Percentiles rank a stretch among this genome's conserved stretches.
These are phyloP conservation scores for Xylaria multiplex DNA, from an alignment of 2,329 filamentous ascomycete species.

Conservation along the genomic window DNA sequence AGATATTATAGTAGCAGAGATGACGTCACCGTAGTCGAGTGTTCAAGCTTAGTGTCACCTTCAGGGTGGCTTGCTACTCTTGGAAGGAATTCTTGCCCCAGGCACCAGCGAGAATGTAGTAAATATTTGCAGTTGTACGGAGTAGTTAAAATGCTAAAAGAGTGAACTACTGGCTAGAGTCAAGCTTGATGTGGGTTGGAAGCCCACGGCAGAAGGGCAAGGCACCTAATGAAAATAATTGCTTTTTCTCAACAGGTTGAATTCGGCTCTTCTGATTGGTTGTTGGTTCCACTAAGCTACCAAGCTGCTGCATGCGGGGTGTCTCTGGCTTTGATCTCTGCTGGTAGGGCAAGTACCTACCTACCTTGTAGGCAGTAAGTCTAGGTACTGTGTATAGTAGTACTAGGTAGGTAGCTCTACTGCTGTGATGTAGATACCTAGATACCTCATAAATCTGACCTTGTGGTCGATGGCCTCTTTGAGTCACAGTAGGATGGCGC, in stretches of 20 bases:
- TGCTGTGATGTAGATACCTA: too few species aligned
- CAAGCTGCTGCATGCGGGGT: neutral
- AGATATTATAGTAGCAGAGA: neutral
- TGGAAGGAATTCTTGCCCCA: neutral
- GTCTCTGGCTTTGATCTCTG: conserved; percentile 7
- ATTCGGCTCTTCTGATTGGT: conserved; percentile 32
- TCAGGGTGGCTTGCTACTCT: neutral
- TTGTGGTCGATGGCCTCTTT: neutral
- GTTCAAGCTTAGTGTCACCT: neutral
- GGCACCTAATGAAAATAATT: conserved; percentile 10
- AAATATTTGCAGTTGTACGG: neutral
- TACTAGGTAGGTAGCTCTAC: too few species aligned
- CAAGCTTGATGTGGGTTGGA: conserved; percentile 8
- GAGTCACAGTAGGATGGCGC: neutral
- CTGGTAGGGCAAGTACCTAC: too few species aligned
- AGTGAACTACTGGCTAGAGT: neutral
- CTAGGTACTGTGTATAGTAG: too few species aligned
- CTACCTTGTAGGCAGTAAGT: too few species aligned
- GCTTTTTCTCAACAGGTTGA: conserved; percentile 21
- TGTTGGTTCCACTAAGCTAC: conserved; percentile 11
- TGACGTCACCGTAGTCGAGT: conserved; percentile 21
- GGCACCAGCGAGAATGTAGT: neutral
- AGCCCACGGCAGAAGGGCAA: neutral
- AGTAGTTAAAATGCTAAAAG: neutral
- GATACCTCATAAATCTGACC: too few species aligned